Base-by-base conservation (phyloP, 2,329 filamentous ascomycete genomes). In the Talaromyces sp. region DNA sequence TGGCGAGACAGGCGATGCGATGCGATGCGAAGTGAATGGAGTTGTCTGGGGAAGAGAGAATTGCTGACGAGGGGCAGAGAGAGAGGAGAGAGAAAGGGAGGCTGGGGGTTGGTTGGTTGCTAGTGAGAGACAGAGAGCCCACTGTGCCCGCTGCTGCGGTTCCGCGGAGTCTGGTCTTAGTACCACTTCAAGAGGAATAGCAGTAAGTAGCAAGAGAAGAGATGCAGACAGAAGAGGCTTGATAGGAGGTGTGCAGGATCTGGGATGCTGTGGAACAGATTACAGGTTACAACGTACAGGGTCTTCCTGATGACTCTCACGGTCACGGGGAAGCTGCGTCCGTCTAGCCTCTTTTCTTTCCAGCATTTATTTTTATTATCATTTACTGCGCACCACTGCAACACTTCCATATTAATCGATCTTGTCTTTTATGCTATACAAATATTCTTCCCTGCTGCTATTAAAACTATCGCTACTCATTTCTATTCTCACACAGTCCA, bases 81-180 rank as follows among this genome's bases (percentile, higher is more conserved):
- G 17, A 26, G 32, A 12, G 48, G 38, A 54, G 56, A 54, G 56
- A 57, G 60, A 59, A 53, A 56, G 53, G 56, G 52, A 59, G 60
- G 56, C 32, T 59, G 60, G 43, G 43, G 41, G 38, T 12, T 7
- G 17, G 2, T 43, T 3, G 19, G 8, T 14, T n/a, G 31, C 27
- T 29, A 29, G 27, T 29, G 5, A 6, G 26, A n/a, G n/a, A n/a
- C 26, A 27, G 26, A 3, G 26, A 27, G 7, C 27, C 27, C 27
- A 29, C 27, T 29, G 9, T 29, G 27, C 4, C 27, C 27, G 27
- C 27, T 38, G 35, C 35, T 5, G 35, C 11, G 10, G 31, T n/a
- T 38, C 35, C 35, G 35, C 14, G 14, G 32, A 12, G 12, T 14
- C 3, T 38, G 14, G 32, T 3, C 12, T 38, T 26, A 5, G 26